Conservation (phyloP, 495 filamentous ascomycete species). For the Penicillium psychrofluorescens region DNA sequence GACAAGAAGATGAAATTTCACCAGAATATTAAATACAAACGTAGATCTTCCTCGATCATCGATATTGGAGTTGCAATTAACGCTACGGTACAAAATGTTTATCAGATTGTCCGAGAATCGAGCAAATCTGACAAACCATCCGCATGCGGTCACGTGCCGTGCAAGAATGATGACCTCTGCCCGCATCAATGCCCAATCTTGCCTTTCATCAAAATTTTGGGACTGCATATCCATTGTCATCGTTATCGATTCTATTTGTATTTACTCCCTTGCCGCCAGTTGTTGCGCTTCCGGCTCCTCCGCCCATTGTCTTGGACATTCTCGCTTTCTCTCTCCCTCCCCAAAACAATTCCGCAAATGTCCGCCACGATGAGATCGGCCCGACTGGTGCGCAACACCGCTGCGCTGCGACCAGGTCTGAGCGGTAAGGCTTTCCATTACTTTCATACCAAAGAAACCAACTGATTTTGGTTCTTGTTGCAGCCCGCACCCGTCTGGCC, state of each 20-base stretch:
- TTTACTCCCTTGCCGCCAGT: slow-evolving; percentile 1
- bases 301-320: slow-evolving; percentile 23
- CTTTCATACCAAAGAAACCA: neutral
- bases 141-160: slow-evolving; percentile 22
- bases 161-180: too few species aligned
- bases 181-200: neutral
- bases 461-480: neutral
- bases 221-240: too few species aligned
- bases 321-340: slow-evolving; percentile 14
- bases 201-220: slow-evolving; percentile 3
- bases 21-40: too few species aligned
- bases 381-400: slow-evolving; percentile 33
- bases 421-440: slow-evolving; percentile 15
- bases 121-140: neutral
- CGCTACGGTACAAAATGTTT: too few species aligned
- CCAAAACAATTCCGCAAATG: slow-evolving; percentile 28
- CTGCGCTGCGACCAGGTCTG: slow-evolving; percentile 26
- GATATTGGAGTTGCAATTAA: too few species aligned
- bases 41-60: too few species aligned
- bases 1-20: too few species aligned
- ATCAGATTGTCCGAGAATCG: neutral
- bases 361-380: slow-evolving; percentile 38
- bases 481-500: slow-evolving; percentile 24
- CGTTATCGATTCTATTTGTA: slow-evolving; percentile 5
- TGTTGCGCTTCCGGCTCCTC: slow-evolving; percentile 17